These are phyloP conservation scores for Colletotrichum simmondsii DNA, from an alignment of 2,329 filamentous ascomycete species.

Conservation along the genomic window DNA sequence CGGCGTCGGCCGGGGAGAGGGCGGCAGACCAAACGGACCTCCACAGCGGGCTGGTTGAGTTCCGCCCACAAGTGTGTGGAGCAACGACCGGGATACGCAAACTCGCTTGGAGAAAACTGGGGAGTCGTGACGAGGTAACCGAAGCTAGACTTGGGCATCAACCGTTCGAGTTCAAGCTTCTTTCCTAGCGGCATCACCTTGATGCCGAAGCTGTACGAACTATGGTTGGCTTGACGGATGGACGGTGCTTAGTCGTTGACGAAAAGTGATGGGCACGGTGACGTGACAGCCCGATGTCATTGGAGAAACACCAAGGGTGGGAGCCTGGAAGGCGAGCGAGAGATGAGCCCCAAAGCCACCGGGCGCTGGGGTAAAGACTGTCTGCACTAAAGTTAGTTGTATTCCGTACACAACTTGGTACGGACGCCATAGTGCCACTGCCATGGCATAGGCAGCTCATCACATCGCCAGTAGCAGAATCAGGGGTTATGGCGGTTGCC, in stretches of 20 bases:
- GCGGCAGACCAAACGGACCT: slow-evolving; percentile 32
- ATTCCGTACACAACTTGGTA: too few relatives aligned
- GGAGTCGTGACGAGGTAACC: neutral
- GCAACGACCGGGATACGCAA: slow-evolving; percentile 16
- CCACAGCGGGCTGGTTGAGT: slow-evolving; percentile 31
- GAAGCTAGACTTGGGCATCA: slow-evolving; percentile 2
- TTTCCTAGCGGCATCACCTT: slow-evolving; percentile 26
- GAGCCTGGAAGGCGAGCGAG: neutral
- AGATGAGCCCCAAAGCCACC: slow-evolving; percentile 1
- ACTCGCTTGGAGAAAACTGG: neutral
- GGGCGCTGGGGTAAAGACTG: neutral
- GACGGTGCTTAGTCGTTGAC: slow-evolving; percentile 9
- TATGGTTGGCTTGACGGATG: neutral
- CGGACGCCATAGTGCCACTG: too few relatives aligned
- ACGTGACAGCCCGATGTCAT: slow-evolving; percentile 19
- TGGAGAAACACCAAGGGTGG: slow-evolving; percentile 21
- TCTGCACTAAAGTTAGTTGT: neutral
- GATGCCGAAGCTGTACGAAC: neutral
- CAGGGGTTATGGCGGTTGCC: neutral
- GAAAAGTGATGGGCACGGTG: slow-evolving; percentile 10
- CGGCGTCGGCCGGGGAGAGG: slow-evolving; percentile 16
- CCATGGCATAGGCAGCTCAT: neutral
- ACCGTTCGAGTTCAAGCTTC: slow-evolving; percentile 25
- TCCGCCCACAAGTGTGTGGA: slow-evolving; percentile 20
- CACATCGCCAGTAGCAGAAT: neutral